Evolutionary conservation across 2,329 filamentous ascomycete species (phyloP).

Genomic region (Fusarium floridanum): DNA sequence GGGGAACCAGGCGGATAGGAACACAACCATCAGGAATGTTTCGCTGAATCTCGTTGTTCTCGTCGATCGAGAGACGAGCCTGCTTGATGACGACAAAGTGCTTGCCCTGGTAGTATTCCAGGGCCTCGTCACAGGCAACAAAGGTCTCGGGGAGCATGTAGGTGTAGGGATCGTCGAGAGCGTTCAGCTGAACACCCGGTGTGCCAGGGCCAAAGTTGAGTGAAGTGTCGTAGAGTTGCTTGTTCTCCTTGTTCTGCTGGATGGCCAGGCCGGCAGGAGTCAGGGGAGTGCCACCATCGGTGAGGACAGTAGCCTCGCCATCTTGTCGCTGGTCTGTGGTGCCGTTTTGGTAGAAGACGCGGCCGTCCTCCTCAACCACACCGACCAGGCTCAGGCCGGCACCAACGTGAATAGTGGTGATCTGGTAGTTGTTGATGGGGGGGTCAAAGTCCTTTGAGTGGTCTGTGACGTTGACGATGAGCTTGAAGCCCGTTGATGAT

Average conservation of each 20-base stretch:
- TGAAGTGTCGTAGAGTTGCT: constrained; percentile 47
- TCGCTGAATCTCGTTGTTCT: constrained; percentile 38
- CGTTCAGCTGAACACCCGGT: constrained; percentile 50
- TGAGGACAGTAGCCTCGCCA: constrained; percentile 52
- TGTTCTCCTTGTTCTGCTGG: constrained; percentile 45
- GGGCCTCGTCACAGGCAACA: constrained; percentile 57
- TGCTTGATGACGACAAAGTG: constrained; percentile 57
- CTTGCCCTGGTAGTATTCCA: constrained; percentile 57
- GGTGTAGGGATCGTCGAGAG: constrained; percentile 40
- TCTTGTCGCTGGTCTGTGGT: constrained; percentile 53
- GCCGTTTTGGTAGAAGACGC: constrained; percentile 64
- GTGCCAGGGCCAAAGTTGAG: constrained; percentile 54
- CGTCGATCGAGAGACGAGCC: constrained; percentile 45
- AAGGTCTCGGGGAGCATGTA: constrained; percentile 53
- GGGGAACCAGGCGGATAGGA: constrained; percentile 57
- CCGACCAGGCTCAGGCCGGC: constrained; percentile 57
- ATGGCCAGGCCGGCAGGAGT: constrained; percentile 55
- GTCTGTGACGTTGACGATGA: constrained; percentile 61
- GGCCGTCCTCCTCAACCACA: constrained; percentile 44
- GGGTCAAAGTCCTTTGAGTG: constrained; percentile 54
- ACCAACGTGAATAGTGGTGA: constrained; percentile 59
- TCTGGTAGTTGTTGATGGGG: constrained; percentile 55
- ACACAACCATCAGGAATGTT: constrained; percentile 54
- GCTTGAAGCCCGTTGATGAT: constrained; percentile 53
- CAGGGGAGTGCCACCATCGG: constrained; percentile 56